These are phyloP conservation scores for Volvariella volvacea DNA, from an alignment of 1,284 basidiomycete species.

Conservation along the genomic window DNA sequence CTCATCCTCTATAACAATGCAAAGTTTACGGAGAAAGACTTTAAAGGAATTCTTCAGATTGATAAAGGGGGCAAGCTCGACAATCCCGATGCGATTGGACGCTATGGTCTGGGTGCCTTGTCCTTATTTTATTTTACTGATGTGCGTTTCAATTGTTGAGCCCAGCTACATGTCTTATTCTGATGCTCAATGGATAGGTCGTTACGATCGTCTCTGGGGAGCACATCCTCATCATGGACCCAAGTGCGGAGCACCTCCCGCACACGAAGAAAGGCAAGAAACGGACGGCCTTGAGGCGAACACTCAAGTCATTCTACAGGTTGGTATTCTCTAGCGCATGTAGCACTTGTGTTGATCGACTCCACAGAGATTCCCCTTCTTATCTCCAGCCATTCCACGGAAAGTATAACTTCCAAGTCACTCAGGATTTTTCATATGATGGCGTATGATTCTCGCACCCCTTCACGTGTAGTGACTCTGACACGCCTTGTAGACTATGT, in stretches of 20 bases:
- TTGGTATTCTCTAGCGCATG: not conserved
- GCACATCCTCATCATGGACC: conserved; percentile 37
- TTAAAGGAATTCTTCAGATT: conserved; percentile 34
- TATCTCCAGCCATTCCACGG: conserved; percentile 33
- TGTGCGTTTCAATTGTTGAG: conserved; percentile 20
- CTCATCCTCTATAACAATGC: conserved; percentile 38
- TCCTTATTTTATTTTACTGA: conserved; percentile 45
- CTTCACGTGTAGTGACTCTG: not conserved
- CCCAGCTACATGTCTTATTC: not conserved
- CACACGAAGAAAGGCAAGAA: not conserved
- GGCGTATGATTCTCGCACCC: not conserved
- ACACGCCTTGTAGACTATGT: conserved; percentile 32
- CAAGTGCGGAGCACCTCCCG: conserved; percentile 24
- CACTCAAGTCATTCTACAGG: not conserved
- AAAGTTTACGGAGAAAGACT: conserved; percentile 32
- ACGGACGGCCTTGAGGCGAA: not conserved
- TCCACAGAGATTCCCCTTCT: conserved; percentile 31
- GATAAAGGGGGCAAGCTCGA: conserved; percentile 37
- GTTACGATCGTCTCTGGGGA: conserved; percentile 37
- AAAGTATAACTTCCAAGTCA: conserved; percentile 26
- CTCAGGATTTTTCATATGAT: not conserved
- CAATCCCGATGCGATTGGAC: conserved; percentile 33
- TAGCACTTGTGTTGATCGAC: not conserved
- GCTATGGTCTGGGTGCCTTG: conserved; percentile 43
- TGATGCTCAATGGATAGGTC: conserved; percentile 21